Evolutionary conservation across 768 basidiomycete species (phyloP).

Genomic region (Termitomyces sp.): DNA sequence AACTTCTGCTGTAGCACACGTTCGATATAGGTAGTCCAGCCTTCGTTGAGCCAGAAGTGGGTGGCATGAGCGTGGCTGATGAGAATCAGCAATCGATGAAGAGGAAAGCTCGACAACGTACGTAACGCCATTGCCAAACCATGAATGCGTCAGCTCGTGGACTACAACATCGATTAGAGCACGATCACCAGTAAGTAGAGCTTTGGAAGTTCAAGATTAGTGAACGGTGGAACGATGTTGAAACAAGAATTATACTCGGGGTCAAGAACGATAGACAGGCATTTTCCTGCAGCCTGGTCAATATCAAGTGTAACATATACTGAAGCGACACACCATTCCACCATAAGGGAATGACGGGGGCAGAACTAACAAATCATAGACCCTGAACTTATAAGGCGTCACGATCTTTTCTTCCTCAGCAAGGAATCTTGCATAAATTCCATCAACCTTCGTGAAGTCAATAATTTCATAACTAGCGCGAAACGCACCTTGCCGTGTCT

Average conservation of each 20-base stretch:
- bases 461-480: neutral
- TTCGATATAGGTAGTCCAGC: constrained; percentile 94
- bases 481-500: constrained; percentile 70
- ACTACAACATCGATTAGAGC: constrained; percentile 86
- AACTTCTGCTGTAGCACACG: constrained; percentile 69
- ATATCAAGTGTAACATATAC: neutral
- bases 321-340: constrained; percentile 53
- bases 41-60: constrained; percentile 90
- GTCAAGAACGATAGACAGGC: constrained; percentile 86
- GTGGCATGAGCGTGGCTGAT: constrained; percentile 64
- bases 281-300: constrained; percentile 61
- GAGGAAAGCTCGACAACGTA: constrained; percentile 19
- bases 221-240: neutral
- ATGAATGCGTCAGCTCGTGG: constrained; percentile 84
- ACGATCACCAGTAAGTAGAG: constrained; percentile 84
- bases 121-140: constrained; percentile 93
- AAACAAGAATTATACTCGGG: constrained; percentile 52
- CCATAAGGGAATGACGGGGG: constrained; percentile 94
- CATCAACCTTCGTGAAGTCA: neutral
- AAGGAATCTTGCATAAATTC: constrained; percentile 53
- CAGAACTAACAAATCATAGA: constrained; percentile 86
- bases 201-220: constrained; percentile 27
- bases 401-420: constrained; percentile 73
- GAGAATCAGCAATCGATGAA: neutral
- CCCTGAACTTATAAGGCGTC: constrained; percentile 76